phyloP scores from a whole-genome alignment of 202 grass and related monocot species.

The Musa balbisiana region DNA sequence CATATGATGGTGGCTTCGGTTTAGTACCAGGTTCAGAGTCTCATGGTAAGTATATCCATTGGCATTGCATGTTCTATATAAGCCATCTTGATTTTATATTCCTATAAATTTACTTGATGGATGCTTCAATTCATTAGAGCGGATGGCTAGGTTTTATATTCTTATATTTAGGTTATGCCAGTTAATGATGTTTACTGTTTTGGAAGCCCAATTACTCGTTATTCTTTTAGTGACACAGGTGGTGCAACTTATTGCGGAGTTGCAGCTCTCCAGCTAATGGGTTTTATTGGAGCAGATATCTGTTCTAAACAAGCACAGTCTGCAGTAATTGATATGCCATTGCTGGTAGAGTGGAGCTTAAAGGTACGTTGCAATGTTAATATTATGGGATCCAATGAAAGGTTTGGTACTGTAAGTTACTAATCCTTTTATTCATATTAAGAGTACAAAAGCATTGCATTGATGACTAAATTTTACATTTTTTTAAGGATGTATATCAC shows the following conservation, averaged over 20 bases:
- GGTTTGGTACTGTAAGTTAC: not conserved
- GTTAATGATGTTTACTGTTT: not conserved
- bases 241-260: constrained; percentile 85
- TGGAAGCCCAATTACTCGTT: constrained; percentile 25
- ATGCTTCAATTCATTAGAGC: not conserved
- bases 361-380: constrained; percentile 34
- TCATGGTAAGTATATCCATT: constrained; percentile 60
- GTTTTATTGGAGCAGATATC: constrained; percentile 54
- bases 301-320: constrained; percentile 35
- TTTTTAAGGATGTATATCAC: not conserved
- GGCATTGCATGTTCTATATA: not conserved
- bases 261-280: constrained; percentile 79
- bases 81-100: not conserved
- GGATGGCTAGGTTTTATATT: not conserved
- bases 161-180: not conserved
- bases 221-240: constrained; percentile 78
- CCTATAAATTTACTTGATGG: not conserved
- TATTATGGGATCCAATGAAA: not conserved
- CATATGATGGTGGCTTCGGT: constrained; percentile 97
- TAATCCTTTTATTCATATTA: not conserved
- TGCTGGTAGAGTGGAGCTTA: constrained; percentile 80
- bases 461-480: not conserved
- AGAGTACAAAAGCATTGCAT: not conserved
- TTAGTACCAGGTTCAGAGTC: constrained; percentile 84
- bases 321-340: constrained; percentile 31